Percentiles rank a stretch among this genome's conserved stretches.
Conservation (phyloP, 768 basidiomycete genomes). For the Rhodocollybia butyracea region DNA sequence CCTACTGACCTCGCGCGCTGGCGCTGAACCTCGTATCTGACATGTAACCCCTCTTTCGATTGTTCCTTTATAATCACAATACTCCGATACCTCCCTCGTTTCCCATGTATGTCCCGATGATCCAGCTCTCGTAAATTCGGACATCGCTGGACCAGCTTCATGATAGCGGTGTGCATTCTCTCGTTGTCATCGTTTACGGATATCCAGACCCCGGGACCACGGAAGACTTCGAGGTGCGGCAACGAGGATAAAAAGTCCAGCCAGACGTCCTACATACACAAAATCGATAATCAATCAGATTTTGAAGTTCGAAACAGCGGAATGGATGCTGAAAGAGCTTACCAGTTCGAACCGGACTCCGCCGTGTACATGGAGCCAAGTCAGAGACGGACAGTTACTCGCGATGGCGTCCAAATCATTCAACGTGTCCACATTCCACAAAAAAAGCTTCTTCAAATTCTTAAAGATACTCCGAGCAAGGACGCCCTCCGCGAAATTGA, state of each 20-base stretch:
- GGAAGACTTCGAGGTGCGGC: conserved; percentile 39
- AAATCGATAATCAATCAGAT: not conserved
- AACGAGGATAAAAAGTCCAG: conserved; percentile 39
- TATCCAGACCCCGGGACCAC: conserved; percentile 40
- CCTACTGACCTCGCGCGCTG: conserved; percentile 26
- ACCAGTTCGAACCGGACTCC: not conserved
- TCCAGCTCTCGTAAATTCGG: conserved; percentile 42
- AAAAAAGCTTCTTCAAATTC: not conserved
- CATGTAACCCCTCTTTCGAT: conserved; percentile 22
- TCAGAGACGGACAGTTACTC: conserved; percentile 1
- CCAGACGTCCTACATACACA: conserved; percentile 30
- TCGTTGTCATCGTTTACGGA: conserved; percentile 32
- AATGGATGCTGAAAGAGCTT: conserved; percentile 18
- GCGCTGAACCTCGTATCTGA: conserved; percentile 30
- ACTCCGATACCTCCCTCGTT: conserved; percentile 29
- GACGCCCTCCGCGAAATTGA: not conserved
- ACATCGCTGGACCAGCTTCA: conserved; percentile 34
- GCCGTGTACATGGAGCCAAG: not conserved
- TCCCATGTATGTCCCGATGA: conserved; percentile 32
- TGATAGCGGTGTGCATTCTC: conserved; percentile 39
- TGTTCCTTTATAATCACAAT: conserved; percentile 35
- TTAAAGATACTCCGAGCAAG: not conserved
- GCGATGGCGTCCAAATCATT: not conserved
- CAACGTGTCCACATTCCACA: not conserved
- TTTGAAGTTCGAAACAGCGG: not conserved